Conservation (phyloP, 805 yeast species). For the Millerozyma miso region DNA sequence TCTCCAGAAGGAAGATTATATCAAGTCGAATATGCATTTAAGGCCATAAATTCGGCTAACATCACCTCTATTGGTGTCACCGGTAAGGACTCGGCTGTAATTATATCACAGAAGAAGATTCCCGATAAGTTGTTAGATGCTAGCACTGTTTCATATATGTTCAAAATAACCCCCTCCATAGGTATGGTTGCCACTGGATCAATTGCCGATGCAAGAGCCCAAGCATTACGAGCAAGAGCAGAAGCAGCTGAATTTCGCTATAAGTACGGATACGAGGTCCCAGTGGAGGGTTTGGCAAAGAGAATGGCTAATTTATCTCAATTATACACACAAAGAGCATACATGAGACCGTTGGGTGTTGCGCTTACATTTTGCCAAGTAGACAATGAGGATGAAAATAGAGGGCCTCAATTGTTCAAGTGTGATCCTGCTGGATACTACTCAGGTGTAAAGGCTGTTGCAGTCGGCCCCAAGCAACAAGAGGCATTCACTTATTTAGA, state of each 20-base stretch:
- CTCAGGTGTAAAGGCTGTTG: constrained; percentile 84
- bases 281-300: constrained; percentile 86
- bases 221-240: constrained; percentile 84
- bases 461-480: constrained; percentile 97
- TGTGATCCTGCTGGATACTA: constrained; percentile 98
- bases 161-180: constrained; percentile 71
- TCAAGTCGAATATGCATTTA: constrained; percentile 97
- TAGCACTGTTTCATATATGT: constrained; percentile 78
- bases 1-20: constrained; percentile 97
- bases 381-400: constrained; percentile 66
- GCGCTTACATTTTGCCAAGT: constrained; percentile 83
- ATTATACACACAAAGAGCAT: constrained; percentile 94
- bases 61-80: constrained; percentile 84
- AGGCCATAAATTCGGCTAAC: constrained; percentile 90
- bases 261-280: constrained; percentile 95
- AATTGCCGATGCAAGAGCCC: constrained; percentile 91
- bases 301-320: constrained; percentile 95
- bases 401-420: constrained; percentile 86
- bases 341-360: constrained; percentile 97
- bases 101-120: constrained; percentile 92
- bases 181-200: constrained; percentile 95
- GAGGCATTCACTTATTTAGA: constrained; percentile 88
- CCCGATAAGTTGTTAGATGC: constrained; percentile 94
- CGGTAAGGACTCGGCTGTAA: constrained; percentile 82
- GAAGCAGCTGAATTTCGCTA: constrained; percentile 95